Conservation (phyloP, 768 basidiomycete species). For the Pisolithus orientalis region DNA sequence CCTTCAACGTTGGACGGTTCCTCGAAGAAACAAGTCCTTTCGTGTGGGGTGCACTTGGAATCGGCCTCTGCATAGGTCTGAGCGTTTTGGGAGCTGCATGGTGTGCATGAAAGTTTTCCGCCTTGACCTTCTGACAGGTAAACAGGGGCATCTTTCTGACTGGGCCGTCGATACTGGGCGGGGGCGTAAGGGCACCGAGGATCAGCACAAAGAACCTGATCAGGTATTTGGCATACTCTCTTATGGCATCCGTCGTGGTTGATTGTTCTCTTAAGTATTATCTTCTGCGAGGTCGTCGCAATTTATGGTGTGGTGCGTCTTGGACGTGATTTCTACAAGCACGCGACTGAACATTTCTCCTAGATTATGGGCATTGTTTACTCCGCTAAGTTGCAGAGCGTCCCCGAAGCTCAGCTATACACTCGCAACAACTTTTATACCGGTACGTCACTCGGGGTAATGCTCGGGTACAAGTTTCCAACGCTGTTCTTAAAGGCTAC, state of each 20-base stretch:
- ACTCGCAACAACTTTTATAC: conserved; percentile 90
- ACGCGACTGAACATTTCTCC: neutral
- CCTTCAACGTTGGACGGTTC: conserved; percentile 92
- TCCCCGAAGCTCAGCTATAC: conserved; percentile 67
- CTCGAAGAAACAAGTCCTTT: conserved; percentile 93
- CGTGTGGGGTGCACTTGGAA: conserved; percentile 85
- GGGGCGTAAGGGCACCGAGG: conserved; percentile 87
- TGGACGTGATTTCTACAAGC: neutral
- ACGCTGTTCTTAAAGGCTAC: conserved; percentile 48
- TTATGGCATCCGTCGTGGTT: neutral
- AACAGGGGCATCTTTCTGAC: conserved; percentile 95
- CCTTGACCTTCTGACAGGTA: neutral
- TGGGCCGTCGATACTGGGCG: conserved; percentile 93
- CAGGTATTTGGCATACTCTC: conserved; percentile 46
- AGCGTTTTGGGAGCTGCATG: conserved; percentile 95
- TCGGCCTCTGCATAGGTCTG: conserved; percentile 88
- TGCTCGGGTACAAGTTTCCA: neutral
- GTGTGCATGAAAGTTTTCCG: conserved; percentile 39
- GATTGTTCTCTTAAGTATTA: conserved; percentile 55
- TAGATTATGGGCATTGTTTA: conserved; percentile 97
- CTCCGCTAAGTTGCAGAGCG: conserved; percentile 64
- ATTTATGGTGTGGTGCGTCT: conserved; percentile 88
- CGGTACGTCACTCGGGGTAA: conserved; percentile 35
- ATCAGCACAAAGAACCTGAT: conserved; percentile 98
- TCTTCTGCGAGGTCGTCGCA: conserved; percentile 99